These are phyloP conservation scores for Acephala macrosclerotiorum DNA, from an alignment of 2,329 filamentous ascomycete genomes.

Conservation along the genomic window DNA sequence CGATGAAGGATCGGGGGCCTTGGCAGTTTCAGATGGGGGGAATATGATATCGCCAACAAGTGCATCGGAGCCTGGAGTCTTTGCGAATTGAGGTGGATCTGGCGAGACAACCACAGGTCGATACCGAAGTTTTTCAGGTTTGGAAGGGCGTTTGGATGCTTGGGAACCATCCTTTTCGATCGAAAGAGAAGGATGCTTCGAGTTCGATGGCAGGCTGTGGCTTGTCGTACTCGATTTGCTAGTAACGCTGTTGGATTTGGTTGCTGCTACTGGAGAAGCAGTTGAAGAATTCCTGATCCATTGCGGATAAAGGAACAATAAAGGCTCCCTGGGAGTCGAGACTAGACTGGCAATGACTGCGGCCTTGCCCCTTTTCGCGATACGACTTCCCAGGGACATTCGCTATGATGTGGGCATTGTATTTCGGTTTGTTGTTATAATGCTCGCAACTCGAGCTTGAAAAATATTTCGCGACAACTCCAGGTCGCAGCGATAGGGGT, in stretches of 20 bases:
- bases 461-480: background rate
- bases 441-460: background rate
- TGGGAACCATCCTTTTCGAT: background rate
- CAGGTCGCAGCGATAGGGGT: background rate
- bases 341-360: conserved; percentile 47
- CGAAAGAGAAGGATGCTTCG: background rate
- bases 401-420: conserved; percentile 36
- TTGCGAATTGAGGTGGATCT: background rate
- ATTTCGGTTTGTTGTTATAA: conserved; percentile 14
- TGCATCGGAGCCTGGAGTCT: background rate
- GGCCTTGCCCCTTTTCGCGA: conserved; percentile 49
- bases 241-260: background rate
- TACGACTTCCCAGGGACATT: conserved; percentile 52
- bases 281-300: conserved; percentile 45
- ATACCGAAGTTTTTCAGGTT: background rate
- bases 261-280: conserved; percentile 8
- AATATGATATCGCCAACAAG: background rate
- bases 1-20: background rate
- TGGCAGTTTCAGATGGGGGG: background rate
- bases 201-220: background rate
- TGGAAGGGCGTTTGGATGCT: background rate
- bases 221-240: background rate
- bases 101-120: background rate
- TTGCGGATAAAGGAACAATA: conserved; percentile 54
- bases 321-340: conserved; percentile 49